A percentile compares a stretch with the other conserved stretches of the same genome.
phyloP scores from a whole-genome alignment of 177 flowering plant genomes.

The Vitis hybrid region DNA sequence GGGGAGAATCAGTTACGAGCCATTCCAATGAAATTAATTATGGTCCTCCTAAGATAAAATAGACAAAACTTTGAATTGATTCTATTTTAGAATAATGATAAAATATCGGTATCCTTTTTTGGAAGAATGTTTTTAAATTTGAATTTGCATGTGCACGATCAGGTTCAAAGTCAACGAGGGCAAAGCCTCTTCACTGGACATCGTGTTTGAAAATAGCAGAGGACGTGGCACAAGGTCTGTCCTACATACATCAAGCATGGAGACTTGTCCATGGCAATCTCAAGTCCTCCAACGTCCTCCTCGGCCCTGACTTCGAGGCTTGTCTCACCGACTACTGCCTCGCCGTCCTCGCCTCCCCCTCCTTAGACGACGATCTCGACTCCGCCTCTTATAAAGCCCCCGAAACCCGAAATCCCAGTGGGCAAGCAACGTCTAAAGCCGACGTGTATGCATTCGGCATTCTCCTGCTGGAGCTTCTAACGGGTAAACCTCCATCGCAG shows the following conservation, averaged over 20 bases:
- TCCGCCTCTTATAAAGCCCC: conserved; percentile 59
- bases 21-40: too few species aligned
- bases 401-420: conserved; percentile 42
- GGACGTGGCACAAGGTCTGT: conserved; percentile 89
- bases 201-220: conserved; percentile 97
- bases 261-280: conserved; percentile 89
- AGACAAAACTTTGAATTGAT: too few species aligned
- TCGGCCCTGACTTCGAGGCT: conserved; percentile 94
- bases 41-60: too few species aligned
- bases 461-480: conserved; percentile 71
- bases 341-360: conserved; percentile 31
- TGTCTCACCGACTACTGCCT: conserved; percentile 88
- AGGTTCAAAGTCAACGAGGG: conserved; percentile 82
- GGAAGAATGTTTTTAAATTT: background rate
- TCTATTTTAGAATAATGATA: too few species aligned
- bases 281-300: conserved; percentile 89
- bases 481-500: conserved; percentile 64
- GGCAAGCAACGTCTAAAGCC: conserved; percentile 50
- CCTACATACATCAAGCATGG: conserved; percentile 91
- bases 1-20: too few species aligned
- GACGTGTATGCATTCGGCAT: conserved; percentile 81
- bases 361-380: conserved; percentile 28
- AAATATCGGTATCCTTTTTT: background rate
- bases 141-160: background rate
- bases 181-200: conserved; percentile 98